These are phyloP conservation scores for Mycena albidolilacea DNA, from an alignment of 768 basidiomycete genomes.

Conservation along the genomic window DNA sequence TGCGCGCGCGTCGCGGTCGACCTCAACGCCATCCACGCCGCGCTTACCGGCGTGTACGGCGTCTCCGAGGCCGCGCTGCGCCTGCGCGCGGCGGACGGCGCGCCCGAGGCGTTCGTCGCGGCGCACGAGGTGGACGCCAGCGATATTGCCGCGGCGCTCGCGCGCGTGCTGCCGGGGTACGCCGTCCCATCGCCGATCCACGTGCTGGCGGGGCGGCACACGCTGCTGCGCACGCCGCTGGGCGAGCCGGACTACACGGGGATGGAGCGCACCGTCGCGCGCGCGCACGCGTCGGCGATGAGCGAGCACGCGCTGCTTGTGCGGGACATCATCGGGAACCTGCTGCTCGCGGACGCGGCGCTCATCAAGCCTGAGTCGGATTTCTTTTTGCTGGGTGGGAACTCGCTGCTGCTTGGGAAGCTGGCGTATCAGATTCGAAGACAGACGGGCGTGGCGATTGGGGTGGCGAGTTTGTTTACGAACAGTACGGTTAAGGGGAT, in stretches of 20 bases:
- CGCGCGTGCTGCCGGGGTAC: slow-evolving; percentile 55
- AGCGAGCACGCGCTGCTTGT: slow-evolving; percentile 50
- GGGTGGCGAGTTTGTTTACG: slow-evolving; percentile 57
- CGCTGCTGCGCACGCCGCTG: slow-evolving; percentile 40
- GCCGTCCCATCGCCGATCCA: slow-evolving; percentile 55
- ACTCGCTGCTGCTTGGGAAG: slow-evolving; percentile 62
- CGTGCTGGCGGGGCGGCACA: slow-evolving; percentile 42
- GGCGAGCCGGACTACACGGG: slow-evolving; percentile 51
- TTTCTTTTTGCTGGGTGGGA: slow-evolving; percentile 62
- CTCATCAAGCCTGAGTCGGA: slow-evolving; percentile 53
- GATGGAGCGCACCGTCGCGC: slow-evolving; percentile 48
- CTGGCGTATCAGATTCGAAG: slow-evolving; percentile 59
- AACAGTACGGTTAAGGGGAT: slow-evolving; percentile 61
- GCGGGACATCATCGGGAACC: slow-evolving; percentile 54
- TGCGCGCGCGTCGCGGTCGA: slow-evolving; percentile 53
- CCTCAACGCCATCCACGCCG: slow-evolving; percentile 44
- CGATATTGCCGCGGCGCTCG: slow-evolving; percentile 43
- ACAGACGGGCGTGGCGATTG: slow-evolving; percentile 53
- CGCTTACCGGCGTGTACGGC: slow-evolving; percentile 47
- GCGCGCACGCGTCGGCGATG: slow-evolving; percentile 45
- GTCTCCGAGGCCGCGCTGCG: slow-evolving; percentile 56
- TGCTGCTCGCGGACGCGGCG: slow-evolving; percentile 49
- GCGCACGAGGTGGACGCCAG: slow-evolving; percentile 40
- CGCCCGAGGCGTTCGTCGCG: slow-evolving; percentile 56
- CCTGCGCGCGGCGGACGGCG: slow-evolving; percentile 47